These are phyloP conservation scores for Porphyra umbilicalis DNA, from an alignment of 31 red algal genomes.

Conservation along the genomic window DNA sequence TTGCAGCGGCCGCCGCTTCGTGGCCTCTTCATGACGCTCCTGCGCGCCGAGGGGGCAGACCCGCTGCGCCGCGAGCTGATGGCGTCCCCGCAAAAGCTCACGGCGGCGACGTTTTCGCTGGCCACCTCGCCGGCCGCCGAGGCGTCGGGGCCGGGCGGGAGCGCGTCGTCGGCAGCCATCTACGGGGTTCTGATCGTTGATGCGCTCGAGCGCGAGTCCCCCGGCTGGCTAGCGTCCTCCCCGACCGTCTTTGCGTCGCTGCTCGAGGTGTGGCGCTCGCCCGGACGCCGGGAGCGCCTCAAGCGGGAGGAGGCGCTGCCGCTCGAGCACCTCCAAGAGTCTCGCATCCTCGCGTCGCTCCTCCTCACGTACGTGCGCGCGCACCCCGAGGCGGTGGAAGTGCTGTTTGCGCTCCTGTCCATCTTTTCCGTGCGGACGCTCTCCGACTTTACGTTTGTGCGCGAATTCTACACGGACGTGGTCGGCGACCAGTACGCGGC, in stretches of 20 bases:
- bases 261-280: slow-evolving; percentile 55
- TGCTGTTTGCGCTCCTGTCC: slow-evolving; percentile 77
- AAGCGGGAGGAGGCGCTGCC: slow-evolving; percentile 31
- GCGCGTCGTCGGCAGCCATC: slow-evolving; percentile 12
- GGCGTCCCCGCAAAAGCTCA: slow-evolving; percentile 32
- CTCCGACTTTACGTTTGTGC: slow-evolving; percentile 88
- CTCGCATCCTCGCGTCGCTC: slow-evolving; percentile 31
- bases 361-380: slow-evolving; percentile 67
- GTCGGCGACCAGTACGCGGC: slow-evolving; percentile 18
- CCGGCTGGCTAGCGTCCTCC: slow-evolving; percentile 54
- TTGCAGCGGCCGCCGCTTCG: slow-evolving; percentile 34
- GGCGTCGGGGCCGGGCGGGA: not conserved
- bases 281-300: slow-evolving; percentile 44
- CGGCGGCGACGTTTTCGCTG: slow-evolving; percentile 24
- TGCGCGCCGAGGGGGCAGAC: slow-evolving; percentile 47
- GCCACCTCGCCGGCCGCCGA: not conserved
- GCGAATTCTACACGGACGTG: slow-evolving; percentile 42
- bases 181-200: slow-evolving; percentile 62
- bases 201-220: slow-evolving; percentile 34
- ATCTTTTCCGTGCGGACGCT: slow-evolving; percentile 79
- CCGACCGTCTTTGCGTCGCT: slow-evolving; percentile 39
- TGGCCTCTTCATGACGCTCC: slow-evolving; percentile 69
- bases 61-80: slow-evolving; percentile 49
- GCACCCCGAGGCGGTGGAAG: slow-evolving; percentile 40
- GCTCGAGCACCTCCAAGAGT: slow-evolving; percentile 26